Evolutionary conservation across 176 grass and related monocot species (phyloP).

Genomic region (Hsuehochloa calcarea): DNA sequence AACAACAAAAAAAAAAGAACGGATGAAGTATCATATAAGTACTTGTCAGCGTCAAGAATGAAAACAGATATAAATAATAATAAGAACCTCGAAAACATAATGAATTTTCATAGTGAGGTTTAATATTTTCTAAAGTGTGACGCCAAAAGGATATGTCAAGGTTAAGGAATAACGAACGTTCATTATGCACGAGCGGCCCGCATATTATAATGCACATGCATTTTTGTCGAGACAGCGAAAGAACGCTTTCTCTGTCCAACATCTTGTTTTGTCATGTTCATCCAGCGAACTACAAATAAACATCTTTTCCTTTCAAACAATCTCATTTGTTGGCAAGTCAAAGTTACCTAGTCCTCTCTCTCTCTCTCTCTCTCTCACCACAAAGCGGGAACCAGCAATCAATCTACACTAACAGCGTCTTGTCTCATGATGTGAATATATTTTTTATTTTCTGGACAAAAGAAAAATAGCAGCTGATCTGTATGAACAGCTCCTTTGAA

Average conservation of each 20-base stretch:
- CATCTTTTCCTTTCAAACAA: constrained; percentile 2
- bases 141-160: neutral
- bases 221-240: neutral
- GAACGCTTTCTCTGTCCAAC: neutral
- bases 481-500: neutral
- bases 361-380: neutral
- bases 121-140: neutral
- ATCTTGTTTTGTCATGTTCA: constrained; percentile 2
- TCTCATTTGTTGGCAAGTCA: constrained; percentile 7
- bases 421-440: neutral
- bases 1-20: neutral
- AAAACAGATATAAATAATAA: neutral
- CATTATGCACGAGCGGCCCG: neutral
- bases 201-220: neutral
- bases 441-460: neutral
- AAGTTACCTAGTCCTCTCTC: neutral
- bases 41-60: neutral
- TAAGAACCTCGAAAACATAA: neutral
- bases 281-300: constrained; percentile 5
- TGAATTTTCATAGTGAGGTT: neutral
- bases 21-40: neutral
- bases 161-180: neutral
- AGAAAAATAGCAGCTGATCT: neutral
- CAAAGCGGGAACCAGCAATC: neutral
- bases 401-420: neutral